Evolutionary conservation across 805 yeast genomes (phyloP).

Genomic region (Candida nemodendra): DNA sequence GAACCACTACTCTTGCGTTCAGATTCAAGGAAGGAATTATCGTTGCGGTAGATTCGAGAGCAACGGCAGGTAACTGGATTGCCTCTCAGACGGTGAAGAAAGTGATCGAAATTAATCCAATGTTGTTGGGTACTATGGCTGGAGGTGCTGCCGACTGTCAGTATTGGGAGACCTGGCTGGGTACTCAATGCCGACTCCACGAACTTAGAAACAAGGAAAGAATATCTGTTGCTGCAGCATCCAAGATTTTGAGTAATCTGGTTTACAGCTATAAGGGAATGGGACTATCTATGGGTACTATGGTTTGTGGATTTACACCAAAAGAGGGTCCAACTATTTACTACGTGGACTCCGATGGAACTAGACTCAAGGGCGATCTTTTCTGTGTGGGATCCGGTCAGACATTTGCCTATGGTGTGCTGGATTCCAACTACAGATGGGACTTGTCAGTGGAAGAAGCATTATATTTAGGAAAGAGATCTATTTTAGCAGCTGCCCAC

Average conservation of each 20-base stretch:
- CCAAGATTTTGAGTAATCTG: constrained; percentile 86
- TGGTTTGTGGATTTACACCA: constrained; percentile 96
- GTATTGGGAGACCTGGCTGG: constrained; percentile 99
- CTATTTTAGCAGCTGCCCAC: constrained; percentile 96
- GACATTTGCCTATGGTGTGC: constrained; percentile 97
- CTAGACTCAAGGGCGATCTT: constrained; percentile 89
- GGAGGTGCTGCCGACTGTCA: constrained; percentile 99
- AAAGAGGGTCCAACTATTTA: constrained; percentile 94
- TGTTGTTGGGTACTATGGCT: constrained; percentile 95
- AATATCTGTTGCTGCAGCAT: constrained; percentile 94
- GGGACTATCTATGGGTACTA: constrained; percentile 99
- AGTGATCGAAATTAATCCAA: constrained; percentile 95
- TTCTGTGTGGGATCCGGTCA: constrained; percentile 99
- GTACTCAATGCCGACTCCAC: constrained; percentile 92
- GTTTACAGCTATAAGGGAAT: constrained; percentile 94
- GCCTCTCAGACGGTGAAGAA: constrained; percentile 98
- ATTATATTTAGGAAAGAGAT: constrained; percentile 87
- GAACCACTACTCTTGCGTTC: constrained; percentile 97
- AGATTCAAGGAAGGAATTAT: constrained; percentile 93
- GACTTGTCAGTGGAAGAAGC: constrained; percentile 93
- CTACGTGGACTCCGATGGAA: constrained; percentile 96
- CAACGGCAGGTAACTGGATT: constrained; percentile 97
- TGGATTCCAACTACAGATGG: constrained; percentile 91
- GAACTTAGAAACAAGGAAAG: constrained; percentile 94
- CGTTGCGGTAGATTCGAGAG: constrained; percentile 97